These are phyloP conservation scores for Citrullus amarus DNA, from an alignment of 306 rosid species.

Conservation along the genomic window DNA sequence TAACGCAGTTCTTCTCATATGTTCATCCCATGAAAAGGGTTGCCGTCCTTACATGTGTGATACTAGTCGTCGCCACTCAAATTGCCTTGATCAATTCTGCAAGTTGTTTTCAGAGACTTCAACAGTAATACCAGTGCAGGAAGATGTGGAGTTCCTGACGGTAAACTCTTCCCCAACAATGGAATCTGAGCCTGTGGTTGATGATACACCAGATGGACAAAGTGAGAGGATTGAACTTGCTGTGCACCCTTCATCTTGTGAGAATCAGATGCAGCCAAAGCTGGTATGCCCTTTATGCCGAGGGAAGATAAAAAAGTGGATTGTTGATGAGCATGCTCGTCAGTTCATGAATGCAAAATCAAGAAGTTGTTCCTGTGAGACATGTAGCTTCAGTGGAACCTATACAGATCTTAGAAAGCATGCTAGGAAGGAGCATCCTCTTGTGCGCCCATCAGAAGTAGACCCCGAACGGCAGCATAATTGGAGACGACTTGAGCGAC, in stretches of 20 bases:
- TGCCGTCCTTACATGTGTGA: constrained; percentile 99
- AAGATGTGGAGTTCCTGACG: constrained; percentile 28
- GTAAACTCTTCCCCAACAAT: neutral
- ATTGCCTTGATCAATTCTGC: constrained; percentile 90
- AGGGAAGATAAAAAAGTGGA: constrained; percentile 76
- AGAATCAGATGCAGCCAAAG: constrained; percentile 40
- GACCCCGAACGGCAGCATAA: constrained; percentile 83
- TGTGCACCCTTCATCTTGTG: constrained; percentile 44
- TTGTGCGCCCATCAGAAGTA: constrained; percentile 74
- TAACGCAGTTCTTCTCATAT: constrained; percentile 84
- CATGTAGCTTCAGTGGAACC: constrained; percentile 64
- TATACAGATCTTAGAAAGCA: constrained; percentile 89
- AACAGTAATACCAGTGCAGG: constrained; percentile 24
- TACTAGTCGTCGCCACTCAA: constrained; percentile 97
- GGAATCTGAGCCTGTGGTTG: constrained; percentile 26
- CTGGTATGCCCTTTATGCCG: constrained; percentile 90
- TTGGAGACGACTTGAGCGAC: constrained; percentile 93
- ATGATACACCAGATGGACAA: constrained; percentile 33
- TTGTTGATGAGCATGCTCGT: constrained; percentile 75
- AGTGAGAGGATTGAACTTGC: constrained; percentile 38
- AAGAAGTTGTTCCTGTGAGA: constrained; percentile 85
- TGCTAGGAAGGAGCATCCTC: constrained; percentile 86
- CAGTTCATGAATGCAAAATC: constrained; percentile 77
- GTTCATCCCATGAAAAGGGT: constrained; percentile 84
- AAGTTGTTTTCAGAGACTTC: constrained; percentile 55